These are phyloP conservation scores for Sporothrix inflata DNA, from an alignment of 2,329 filamentous ascomycete species.

Conservation along the genomic window DNA sequence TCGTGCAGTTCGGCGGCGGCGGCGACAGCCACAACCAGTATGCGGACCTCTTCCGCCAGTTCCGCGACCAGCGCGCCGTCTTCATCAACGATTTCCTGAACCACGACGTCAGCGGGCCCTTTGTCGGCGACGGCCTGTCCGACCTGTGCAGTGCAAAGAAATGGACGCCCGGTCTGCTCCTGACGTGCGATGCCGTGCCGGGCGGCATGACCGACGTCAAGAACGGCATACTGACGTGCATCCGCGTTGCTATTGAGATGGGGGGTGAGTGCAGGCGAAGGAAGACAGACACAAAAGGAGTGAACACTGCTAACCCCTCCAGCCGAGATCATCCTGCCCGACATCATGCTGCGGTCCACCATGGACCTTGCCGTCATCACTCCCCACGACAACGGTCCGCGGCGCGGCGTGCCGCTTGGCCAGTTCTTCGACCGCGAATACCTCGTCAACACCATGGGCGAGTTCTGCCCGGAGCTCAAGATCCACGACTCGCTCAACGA, in stretches of 20 bases:
- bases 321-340: constrained; percentile 46
- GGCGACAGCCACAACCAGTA: constrained; percentile 27
- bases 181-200: constrained; percentile 48
- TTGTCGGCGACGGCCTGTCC: constrained; percentile 40
- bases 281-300: background rate
- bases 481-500: constrained; percentile 43
- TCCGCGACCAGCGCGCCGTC: constrained; percentile 41
- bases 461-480: constrained; percentile 45
- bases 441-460: constrained; percentile 38
- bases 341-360: constrained; percentile 41
- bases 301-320: constrained; percentile 12
- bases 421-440: constrained; percentile 44
- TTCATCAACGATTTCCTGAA: constrained; percentile 43
- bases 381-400: constrained; percentile 37
- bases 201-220: constrained; percentile 51
- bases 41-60: constrained; percentile 36
- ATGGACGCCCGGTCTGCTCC: constrained; percentile 48
- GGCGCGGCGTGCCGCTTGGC: constrained; percentile 39
- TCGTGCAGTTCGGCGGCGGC: constrained; percentile 36
- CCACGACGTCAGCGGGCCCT: constrained; percentile 41
- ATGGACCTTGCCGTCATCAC: constrained; percentile 38
- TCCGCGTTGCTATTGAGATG: constrained; percentile 52
- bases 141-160: constrained; percentile 43
- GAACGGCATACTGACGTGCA: constrained; percentile 50
- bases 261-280: constrained; percentile 44